Conservation (phyloP, 495 filamentous ascomycete species). For the Neohortaea acidophila region DNA sequence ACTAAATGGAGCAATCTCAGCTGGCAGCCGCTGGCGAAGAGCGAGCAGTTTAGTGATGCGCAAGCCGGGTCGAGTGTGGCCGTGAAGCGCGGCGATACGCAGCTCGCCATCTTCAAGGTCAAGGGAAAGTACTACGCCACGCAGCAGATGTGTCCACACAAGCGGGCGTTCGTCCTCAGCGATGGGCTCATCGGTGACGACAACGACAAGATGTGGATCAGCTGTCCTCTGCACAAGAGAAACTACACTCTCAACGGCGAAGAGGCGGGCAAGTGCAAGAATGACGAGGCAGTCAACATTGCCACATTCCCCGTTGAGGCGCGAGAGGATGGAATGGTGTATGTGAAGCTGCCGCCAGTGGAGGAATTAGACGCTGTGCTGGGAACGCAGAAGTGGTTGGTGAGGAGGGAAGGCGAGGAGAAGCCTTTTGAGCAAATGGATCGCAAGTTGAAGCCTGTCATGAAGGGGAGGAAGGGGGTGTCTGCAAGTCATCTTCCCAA, state of each 20-base stretch:
- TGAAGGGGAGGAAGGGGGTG: slow-evolving; percentile 42
- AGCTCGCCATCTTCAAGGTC: slow-evolving; percentile 82
- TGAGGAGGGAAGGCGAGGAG: slow-evolving; percentile 45
- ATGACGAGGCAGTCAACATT: slow-evolving; percentile 63
- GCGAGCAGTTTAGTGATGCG: slow-evolving; percentile 55
- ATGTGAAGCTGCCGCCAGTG: slow-evolving; percentile 70
- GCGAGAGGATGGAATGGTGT: slow-evolving; percentile 65
- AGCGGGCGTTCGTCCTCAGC: slow-evolving; percentile 76
- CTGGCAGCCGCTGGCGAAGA: slow-evolving; percentile 75
- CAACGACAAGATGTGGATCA: slow-evolving; percentile 57
- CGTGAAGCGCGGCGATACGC: slow-evolving; percentile 80
- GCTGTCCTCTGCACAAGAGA: slow-evolving; percentile 84
- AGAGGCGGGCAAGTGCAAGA: slow-evolving; percentile 57
- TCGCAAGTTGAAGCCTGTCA: slow-evolving; percentile 36
- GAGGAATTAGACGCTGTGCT: slow-evolving; percentile 73
- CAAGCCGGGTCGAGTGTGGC: slow-evolving; percentile 56
- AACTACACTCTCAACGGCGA: slow-evolving; percentile 67
- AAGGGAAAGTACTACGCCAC: slow-evolving; percentile 73
- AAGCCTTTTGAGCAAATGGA: slow-evolving; percentile 55
- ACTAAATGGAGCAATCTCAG: slow-evolving; percentile 56
- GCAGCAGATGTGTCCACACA: slow-evolving; percentile 97
- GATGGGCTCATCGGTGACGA: slow-evolving; percentile 78
- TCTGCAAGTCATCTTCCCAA: slow-evolving; percentile 34
- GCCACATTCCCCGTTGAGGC: slow-evolving; percentile 76
- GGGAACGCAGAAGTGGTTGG: slow-evolving; percentile 71